Evolutionary conservation across 805 yeast species (phyloP), one percentile per base, ranked within the genome.

Genomic region (Lipomyces sp.): DNA sequence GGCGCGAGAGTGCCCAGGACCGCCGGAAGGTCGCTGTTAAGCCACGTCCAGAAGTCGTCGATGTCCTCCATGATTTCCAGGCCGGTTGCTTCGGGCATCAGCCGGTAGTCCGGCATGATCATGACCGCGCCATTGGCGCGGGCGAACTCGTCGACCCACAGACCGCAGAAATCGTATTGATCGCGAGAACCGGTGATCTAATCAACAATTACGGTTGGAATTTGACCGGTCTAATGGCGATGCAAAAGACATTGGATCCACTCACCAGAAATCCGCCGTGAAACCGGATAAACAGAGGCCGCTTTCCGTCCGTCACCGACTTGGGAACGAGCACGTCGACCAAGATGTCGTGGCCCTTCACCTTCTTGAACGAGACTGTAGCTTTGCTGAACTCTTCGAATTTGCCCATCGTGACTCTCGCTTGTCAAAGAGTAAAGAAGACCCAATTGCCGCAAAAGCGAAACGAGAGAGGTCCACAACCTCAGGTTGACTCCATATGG

Each of bases 191-290:
- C 46, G 24, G 22, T 35, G 19, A 43, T 13, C 46, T 43, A n/a
- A n/a, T n/a, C n/a, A n/a, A n/a, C n/a, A n/a, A 28, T 4, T 14
- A 32, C 10, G 22, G 22, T 22, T 21, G 8, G 13, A 22, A 21
- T 35, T 10, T n/a, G 19, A 10, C 18, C 13, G 16, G n/a, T 5
- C 8, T 18, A 16, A 16, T 29, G 3, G 23, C 10, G 21, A 8
- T 16, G 14, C 14, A 18, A 32, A 13, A 26, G 26, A 16, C 26
- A 29, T n/a, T 3, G 21, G 18, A 18, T n/a, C n/a, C 18, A 43
- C 46, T 32, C 19, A 43, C 46, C 19, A 43, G 16, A 34, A n/a
- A 33, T 16, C 46, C 46, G 10, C 46, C 46, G 16, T 43, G 46
- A 32, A 43, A 33, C 7, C 46, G 45, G 21, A 33, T 45, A 7